Evolutionary conservation across 2,329 filamentous ascomycete genomes (phyloP).

Genomic region (Amauroascus niger): DNA sequence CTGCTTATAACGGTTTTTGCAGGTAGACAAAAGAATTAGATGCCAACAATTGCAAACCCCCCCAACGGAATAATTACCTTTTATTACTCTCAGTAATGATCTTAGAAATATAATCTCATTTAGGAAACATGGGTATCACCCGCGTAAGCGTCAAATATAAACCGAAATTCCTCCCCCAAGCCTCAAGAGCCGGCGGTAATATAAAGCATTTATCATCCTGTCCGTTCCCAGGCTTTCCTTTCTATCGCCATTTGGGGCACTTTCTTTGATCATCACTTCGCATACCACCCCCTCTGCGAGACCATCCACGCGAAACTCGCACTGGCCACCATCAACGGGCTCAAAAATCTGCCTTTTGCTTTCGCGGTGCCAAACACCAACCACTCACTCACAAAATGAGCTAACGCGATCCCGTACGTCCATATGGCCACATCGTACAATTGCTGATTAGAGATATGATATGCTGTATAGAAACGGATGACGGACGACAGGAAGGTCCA

Average conservation of each 20-base stretch:
- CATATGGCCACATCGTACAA: conserved; percentile 73
- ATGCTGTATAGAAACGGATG: conserved; percentile 72
- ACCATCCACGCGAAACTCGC: conserved; percentile 53
- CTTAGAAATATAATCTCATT: neutral
- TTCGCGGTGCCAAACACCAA: conserved; percentile 66
- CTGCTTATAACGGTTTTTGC: neutral
- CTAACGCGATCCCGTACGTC: conserved; percentile 69
- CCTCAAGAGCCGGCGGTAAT: neutral
- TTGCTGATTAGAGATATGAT: conserved; percentile 61
- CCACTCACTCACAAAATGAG: conserved; percentile 74
- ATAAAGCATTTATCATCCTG: neutral
- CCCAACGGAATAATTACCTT: neutral
- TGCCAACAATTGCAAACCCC: neutral
- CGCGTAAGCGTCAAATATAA: neutral
- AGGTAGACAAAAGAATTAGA: neutral
- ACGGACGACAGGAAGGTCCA: conserved; percentile 75
- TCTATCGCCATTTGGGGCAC: neutral
- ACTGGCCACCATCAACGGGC: conserved; percentile 50
- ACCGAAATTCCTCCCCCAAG: too few relatives aligned
- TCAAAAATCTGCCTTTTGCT: conserved; percentile 50
- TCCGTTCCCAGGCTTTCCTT: neutral
- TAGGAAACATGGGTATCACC: neutral
- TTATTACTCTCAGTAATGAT: neutral
- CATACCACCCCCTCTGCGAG: conserved; percentile 42
- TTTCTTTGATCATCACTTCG: conserved; percentile 15